Evolutionary conservation across 169 alveolate genomes (phyloP), one percentile per base, ranked within the genome.

Genomic region (Cryptosporidium xiaoi): DNA sequence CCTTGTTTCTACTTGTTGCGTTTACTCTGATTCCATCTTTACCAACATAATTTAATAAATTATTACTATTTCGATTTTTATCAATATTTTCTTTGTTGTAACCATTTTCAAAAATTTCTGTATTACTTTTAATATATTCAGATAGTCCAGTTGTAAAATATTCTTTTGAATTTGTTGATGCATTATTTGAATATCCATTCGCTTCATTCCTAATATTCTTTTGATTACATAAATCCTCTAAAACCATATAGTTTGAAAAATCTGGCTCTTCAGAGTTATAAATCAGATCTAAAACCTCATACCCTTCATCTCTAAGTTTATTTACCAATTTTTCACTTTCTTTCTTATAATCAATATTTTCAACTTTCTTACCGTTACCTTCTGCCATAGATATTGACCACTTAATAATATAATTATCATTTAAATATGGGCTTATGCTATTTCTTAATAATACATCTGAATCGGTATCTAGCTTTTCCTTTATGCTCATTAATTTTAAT

Each of bases 131-230:
- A 2, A n/a, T 51, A 31, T 58, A 31, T 53, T 77, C 87, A 20
- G 20, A 58, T 31, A 77, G 27, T 3, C 77, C 87, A 40, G 87
- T 60, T 24, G 77, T 77, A 13, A 77, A 77, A 27, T 40, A 18
- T 33, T 34, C 51, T 53, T 33, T 36, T 8, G 48, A 24, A 24
- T 24, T 24, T 24, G 27, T 24, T 24, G 27, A 24, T 24, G 27
- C 27, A 24, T 24, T 24, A 24, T 24, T 24, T 24, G 64, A 18
- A 13, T 7, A 27, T 33, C 29, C 56, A 16, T n/a, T 62, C 48
- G 15, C 31, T 24, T 60, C 31, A 33, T 40, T 48, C 1, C 46
- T n/a, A 5, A 16, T 29, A 6, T 10, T 20, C 13, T 20, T 18
- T 5, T 15, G 27, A 33, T 3, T 40, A 58, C 15, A 4, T 15